Evolutionary conservation across 2,329 filamentous ascomycete species (phyloP), one percentile per base, ranked within the genome.

Genomic region (Venturia carpophila): DNA sequence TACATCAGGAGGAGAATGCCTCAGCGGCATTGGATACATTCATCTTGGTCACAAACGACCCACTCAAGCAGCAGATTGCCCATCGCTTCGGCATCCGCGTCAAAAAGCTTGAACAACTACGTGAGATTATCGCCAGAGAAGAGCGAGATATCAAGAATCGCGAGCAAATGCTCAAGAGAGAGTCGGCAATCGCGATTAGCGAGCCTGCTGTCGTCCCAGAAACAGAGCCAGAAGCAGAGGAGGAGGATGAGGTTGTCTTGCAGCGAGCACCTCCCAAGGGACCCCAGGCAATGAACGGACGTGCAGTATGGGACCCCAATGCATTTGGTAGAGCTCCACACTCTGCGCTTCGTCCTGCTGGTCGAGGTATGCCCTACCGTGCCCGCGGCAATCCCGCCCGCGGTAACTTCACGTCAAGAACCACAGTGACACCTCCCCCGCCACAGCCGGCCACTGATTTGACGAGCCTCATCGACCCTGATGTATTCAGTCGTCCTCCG

Each of bases 41-140:
- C 72, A 81, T 82, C 67, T 78, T 82, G 67, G 74, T 82, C 55
- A 81, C 79, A 64, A 81, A 82, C 67, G 79, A 82, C 67, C 71
- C 75, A 0, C 69, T 70, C 34, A 81, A 81, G 69, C 76, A 79
- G 61, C 70, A 72, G 15, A 76, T 78, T 65, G 79, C 79, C 19
- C 77, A 78, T 64, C 78, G 79, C 30, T 82, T 82, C 64, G 79
- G 80, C 67, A 78, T 82, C 60, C 76, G 79, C 45, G 75, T 74
- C 42, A 82, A 80, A 73, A 77, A 78, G 63, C 72, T 82, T 9
- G 79, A 80, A 69, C 79, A 82, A 67, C 74, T 82, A 13, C 77
- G 79, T 10, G 79, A 81, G 67, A 78, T 78, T 39, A 75, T 82
- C 27, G 75, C 75, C 24, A 75, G 79, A 56, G 79, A 82, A 68